A percentile compares a stretch with the other conserved stretches of the same genome.
Evolutionary conservation across 2,329 filamentous ascomycete genomes (phyloP).

Genomic region (Arthrinium phaeospermum): DNA sequence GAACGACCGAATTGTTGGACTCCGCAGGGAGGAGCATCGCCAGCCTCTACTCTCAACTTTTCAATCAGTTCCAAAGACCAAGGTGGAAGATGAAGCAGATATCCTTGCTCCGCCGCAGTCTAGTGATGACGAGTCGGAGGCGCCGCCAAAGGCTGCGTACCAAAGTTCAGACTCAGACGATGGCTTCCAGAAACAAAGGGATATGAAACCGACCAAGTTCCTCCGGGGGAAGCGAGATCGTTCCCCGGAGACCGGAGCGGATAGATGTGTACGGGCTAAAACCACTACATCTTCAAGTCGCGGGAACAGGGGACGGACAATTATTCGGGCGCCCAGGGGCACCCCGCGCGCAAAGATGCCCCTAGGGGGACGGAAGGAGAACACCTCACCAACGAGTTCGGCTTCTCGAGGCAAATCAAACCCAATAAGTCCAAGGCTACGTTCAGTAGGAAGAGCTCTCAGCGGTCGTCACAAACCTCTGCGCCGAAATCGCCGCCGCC

Average conservation of each 20-base stretch:
- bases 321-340: background rate
- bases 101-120: background rate
- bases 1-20: background rate
- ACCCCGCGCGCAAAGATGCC: background rate
- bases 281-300: conserved; percentile 23
- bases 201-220: background rate
- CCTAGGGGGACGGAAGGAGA: background rate
- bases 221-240: background rate
- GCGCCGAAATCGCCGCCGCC: conserved; percentile 25
- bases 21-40: background rate
- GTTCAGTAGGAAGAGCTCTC: conserved; percentile 24
- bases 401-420: background rate
- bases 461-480: conserved; percentile 27
- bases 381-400: background rate
- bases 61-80: background rate
- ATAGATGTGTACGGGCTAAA: conserved; percentile 4
- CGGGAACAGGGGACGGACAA: background rate
- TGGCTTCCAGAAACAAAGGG: background rate
- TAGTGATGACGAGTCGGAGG: background rate
- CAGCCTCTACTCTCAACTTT: background rate
- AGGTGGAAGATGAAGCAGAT: background rate
- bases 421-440: background rate
- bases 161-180: conserved; percentile 3
- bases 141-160: background rate
- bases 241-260: background rate